Evolutionary conservation across 2,329 filamentous ascomycete genomes (phyloP).

Genomic region (Cordyceps javanica): DNA sequence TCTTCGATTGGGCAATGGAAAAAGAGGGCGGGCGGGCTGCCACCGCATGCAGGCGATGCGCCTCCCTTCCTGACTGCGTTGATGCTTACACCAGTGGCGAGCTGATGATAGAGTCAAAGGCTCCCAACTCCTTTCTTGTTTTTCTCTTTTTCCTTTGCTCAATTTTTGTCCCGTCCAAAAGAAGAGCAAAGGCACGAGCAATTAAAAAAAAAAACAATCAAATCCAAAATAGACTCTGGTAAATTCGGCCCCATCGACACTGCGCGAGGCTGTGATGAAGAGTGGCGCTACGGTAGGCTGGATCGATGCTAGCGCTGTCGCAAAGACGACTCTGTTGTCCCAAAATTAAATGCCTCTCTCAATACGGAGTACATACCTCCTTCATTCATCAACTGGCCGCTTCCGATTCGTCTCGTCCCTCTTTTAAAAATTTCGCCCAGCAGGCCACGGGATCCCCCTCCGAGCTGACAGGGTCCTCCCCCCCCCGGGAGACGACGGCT

Average conservation of each 20-base stretch:
- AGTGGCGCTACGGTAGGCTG: constrained; percentile 4
- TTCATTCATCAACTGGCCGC: background rate
- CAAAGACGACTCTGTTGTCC: background rate
- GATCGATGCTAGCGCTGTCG: constrained; percentile 4
- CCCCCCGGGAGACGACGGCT: background rate
- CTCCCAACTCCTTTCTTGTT: no score
- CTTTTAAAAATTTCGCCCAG: constrained; percentile 3
- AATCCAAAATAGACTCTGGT: background rate
- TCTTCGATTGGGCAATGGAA: background rate
- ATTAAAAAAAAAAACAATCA: background rate
- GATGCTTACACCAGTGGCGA: background rate
- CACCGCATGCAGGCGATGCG: background rate
- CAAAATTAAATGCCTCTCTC: constrained; percentile 9
- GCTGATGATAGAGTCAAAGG: background rate
- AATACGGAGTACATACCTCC: background rate
- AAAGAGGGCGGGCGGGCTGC: background rate
- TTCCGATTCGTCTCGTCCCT: constrained; percentile 7
- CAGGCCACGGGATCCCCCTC: background rate
- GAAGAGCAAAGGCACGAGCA: background rate
- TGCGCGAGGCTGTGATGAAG: constrained; percentile 11
- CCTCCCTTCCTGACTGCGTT: background rate
- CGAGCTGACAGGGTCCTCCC: background rate
- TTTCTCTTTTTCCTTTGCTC: no score
- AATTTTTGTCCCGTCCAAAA: background rate
- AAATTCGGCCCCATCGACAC: background rate